Base-by-base conservation (phyloP, 148 eudicot genomes). In the Vaccinium vitisidaea region DNA sequence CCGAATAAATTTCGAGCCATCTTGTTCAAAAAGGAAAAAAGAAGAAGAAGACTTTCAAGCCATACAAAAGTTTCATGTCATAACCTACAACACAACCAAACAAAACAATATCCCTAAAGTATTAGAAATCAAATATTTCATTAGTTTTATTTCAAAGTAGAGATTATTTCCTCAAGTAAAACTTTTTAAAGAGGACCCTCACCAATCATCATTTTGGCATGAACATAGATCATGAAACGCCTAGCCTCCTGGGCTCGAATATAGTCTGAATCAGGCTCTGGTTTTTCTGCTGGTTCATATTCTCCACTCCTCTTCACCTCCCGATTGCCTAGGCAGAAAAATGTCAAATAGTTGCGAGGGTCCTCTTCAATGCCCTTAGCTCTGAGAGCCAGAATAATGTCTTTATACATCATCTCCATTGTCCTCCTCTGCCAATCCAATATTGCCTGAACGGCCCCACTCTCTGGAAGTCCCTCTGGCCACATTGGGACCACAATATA, bases 171-270 rank as follows among this genome's bases (percentile, higher is more conserved):
- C 54, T 19, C 7, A 21, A 50, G 32, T 67, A 54, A 56, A 30
- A 15, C 27, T 54, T 65, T 65, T 15, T 53, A 58, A 1, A 23
- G 58, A 54, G 19, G 49, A 46, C 49, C 74, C 86, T 50, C 87
- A 94, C 95, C 98, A 11, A 94, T 94, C 98, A 94, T 94, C 98
- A 94, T 94, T 80, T 94, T 94, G 36, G 98, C 84, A 82, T 94
- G 98, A 82, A 94, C 98, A 87, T 94, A 94, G 87, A 94, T 94
- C 98, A 94, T 94, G 82, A 92, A 92, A 19, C 98, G 92, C 11
- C 98, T 90, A 67, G 92, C 84, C 86, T 93, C 83, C 85, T 92
- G 98, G 83, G 98, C 98, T 82, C 83, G 91, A 6, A 83, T 77
- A 79, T 94, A 90, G 67, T 87, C 92, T 54, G 98, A 79, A 82